These are phyloP conservation scores for Grosmannia serpens DNA, from an alignment of 2,329 filamentous ascomycete genomes.

Conservation along the genomic window DNA sequence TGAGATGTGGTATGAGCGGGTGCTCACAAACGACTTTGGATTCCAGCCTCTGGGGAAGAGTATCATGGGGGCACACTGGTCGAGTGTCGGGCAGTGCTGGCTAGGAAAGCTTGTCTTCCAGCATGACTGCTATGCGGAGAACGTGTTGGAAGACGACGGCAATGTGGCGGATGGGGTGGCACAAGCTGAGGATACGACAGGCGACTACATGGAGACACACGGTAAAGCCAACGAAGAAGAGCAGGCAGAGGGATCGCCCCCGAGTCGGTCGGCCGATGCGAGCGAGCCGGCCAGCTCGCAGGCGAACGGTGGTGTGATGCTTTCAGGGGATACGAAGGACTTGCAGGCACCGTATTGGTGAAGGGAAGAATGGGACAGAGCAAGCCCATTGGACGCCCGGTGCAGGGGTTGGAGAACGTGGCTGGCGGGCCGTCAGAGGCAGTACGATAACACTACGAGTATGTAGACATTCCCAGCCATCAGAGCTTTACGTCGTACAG, in stretches of 20 bases:
- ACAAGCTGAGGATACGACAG: neutral
- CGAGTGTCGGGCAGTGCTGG: slow-evolving; percentile 3
- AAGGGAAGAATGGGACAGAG: neutral
- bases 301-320: neutral
- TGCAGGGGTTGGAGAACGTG: neutral
- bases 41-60: slow-evolving; percentile 5
- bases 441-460: neutral
- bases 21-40: slow-evolving; percentile 9
- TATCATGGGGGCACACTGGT: neutral
- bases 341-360: neutral
- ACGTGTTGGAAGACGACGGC: neutral
- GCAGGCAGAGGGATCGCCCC: neutral
- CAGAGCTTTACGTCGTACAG: neutral
- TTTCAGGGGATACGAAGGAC: neutral
- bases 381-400: neutral
- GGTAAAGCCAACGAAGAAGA: neutral
- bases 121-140: slow-evolving; percentile 1
- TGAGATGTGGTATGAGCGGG: slow-evolving; percentile 6
- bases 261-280: neutral
- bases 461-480: neutral
- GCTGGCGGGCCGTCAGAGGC: neutral
- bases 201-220: neutral
- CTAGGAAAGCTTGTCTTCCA: slow-evolving; percentile 4
- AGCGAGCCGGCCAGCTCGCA: neutral
- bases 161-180: neutral